Evolutionary conservation across 768 basidiomycete species (phyloP), one percentile per base, ranked within the genome.

Genomic region (button mushroom (Agaricus bisporus)): DNA sequence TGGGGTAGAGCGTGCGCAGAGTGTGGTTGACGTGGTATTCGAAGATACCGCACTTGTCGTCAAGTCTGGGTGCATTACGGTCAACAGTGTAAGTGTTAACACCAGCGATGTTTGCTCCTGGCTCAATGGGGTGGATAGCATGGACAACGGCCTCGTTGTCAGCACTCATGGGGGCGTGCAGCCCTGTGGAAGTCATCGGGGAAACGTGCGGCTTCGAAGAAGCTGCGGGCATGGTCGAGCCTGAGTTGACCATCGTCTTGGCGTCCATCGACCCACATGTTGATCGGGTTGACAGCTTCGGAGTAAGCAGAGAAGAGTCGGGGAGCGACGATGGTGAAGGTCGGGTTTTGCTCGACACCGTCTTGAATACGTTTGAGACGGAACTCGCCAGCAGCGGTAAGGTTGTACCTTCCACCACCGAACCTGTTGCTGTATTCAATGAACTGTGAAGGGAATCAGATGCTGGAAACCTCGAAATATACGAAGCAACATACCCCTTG

Each of bases 251-350:
- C 45, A 25, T 58, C 51, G 18, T 36, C 18, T n/a, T 29, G 41
- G 6, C 61, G 60, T 20, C 60, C 58, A 28, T 61, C 60, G 1
- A 61, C 58, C 47, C 60, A 61, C 37, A 61, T 49, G 36, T 37
- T 26, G 41, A 38, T 22, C 11, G 54, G 56, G 47, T 60, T 57
- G 4, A 45, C 44, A 4, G 59, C 38, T 39, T 61, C 61, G 14
- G 51, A 53, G 49, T 56, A 61, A 5, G 55, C 61, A 25, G 59
- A 54, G 44, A 56, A 45, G 47, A 55, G 58, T 18, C 61, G 56
- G 9, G 55, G 55, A 10, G 47, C 41, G 41, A 56, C 26, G 25
- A 61, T 51, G 5, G 56, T 20, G 45, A 61, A 63, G 15, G 55
- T 49, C 5, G 61, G 61, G 47, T 63, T 63, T 17, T 56, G 56